Evolutionary conservation across 345 rosid genomes (phyloP).

Genomic region (Atalantia buxifolia): DNA sequence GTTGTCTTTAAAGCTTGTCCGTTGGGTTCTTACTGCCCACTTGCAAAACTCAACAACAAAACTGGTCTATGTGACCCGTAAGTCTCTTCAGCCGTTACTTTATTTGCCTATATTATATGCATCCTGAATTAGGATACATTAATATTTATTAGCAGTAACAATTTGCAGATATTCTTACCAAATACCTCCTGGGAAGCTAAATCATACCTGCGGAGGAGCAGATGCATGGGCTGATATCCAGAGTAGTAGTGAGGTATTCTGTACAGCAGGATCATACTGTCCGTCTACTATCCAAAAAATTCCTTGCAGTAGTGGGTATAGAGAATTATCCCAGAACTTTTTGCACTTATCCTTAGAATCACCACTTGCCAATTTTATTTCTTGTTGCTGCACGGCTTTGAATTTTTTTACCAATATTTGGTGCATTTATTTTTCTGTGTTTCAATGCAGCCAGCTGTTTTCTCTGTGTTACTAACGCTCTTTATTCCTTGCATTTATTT

Average conservation of each 20-base stretch:
- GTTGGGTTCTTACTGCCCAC: slow-evolving; percentile 87
- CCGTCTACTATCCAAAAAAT: slow-evolving; percentile 68
- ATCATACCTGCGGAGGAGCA: slow-evolving; percentile 95
- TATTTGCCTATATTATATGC: background rate
- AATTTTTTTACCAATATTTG: slow-evolving; percentile 7
- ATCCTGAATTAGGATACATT: slow-evolving; percentile 24
- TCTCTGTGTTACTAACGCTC: background rate
- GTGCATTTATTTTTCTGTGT: background rate
- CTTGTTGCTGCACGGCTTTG: slow-evolving; percentile 5
- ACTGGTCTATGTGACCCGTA: slow-evolving; percentile 98
- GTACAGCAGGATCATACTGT: slow-evolving; percentile 90
- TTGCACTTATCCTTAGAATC: slow-evolving; percentile 22
- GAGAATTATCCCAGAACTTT: slow-evolving; percentile 36
- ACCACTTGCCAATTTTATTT: slow-evolving; percentile 1
- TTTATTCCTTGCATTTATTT: slow-evolving; percentile 13
- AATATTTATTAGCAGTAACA: slow-evolving; percentile 45
- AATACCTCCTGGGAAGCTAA: slow-evolving; percentile 66
- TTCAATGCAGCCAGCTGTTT: background rate
- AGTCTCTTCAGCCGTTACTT: slow-evolving; percentile 34
- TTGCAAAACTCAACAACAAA: slow-evolving; percentile 55
- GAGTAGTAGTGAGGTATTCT: slow-evolving; percentile 81
- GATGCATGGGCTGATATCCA: slow-evolving; percentile 83
- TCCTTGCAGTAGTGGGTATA: slow-evolving; percentile 88
- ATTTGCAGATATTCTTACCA: slow-evolving; percentile 84
- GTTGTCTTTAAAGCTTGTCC: slow-evolving; percentile 76